These are phyloP conservation scores for Scenedesmus sp. DNA, from an alignment of 163 green algal species.

Conservation along the genomic window DNA sequence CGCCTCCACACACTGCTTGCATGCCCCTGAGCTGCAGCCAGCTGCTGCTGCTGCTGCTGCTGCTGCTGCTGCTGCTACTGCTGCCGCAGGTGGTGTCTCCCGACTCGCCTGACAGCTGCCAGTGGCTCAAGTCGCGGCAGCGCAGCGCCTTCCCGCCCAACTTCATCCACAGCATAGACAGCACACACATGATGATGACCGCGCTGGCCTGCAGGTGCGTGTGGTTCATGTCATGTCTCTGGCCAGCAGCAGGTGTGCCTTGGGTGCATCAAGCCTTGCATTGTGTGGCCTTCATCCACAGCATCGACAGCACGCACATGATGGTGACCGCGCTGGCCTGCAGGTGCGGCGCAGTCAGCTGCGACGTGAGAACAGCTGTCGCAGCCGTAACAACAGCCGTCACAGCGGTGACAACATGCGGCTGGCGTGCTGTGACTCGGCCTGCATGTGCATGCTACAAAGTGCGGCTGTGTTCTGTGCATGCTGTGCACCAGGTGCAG, in stretches of 20 bases:
- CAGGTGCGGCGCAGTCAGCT: background rate
- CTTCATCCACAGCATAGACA: constrained; percentile 98
- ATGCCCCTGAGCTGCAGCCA: background rate
- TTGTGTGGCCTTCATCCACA: constrained; percentile 89
- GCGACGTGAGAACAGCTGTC: background rate
- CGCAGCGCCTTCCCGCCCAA: constrained; percentile 97
- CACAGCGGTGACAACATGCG: background rate
- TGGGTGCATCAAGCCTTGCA: too few relatives aligned
- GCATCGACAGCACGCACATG: constrained; percentile 97
- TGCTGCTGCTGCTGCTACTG: background rate
- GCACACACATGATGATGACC: constrained; percentile 99
- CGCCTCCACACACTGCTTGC: background rate
- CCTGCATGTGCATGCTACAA: background rate
- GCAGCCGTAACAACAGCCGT: background rate
- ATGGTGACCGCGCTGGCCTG: constrained; percentile 93
- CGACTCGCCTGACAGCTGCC: background rate
- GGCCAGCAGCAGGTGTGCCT: background rate
- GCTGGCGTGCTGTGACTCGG: too few relatives aligned
- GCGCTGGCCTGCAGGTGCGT: constrained; percentile 79
- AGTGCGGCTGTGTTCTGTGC: background rate
- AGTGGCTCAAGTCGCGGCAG: constrained; percentile 80
- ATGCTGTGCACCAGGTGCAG: background rate
- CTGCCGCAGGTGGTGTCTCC: background rate
- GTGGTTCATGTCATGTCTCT: background rate
- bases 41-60: background rate